phyloP scores from a whole-genome alignment of 139 green algal species.

The Chlorella sorokiniana region DNA sequence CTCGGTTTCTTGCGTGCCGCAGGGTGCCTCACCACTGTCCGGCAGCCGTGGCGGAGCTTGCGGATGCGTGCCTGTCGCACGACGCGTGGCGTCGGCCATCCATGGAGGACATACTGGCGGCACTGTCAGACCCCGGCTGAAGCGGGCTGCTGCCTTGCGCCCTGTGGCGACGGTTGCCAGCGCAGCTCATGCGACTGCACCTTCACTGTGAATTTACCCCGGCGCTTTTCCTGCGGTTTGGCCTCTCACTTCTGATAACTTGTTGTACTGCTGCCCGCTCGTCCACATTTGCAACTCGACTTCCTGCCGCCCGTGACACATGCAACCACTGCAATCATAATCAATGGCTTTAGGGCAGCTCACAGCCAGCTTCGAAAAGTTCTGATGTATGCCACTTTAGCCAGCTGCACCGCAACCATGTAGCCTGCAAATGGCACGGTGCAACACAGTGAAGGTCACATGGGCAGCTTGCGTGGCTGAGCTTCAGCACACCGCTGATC shows the following conservation, averaged over 20 bases:
- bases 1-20: not conserved
- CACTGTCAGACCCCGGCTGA: not conserved
- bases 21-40: not conserved
- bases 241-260: too few species aligned
- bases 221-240: too few species aligned
- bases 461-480: not conserved
- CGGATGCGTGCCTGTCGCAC: not conserved
- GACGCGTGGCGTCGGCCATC: not conserved
- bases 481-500: not conserved
- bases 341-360: not conserved
- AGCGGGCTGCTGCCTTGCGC: not conserved
- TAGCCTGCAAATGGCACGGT: not conserved
- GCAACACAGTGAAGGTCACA: not conserved
- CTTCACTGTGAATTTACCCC: too few species aligned
- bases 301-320: too few species aligned
- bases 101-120: not conserved
- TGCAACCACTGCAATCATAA: too few species aligned
- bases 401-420: not conserved
- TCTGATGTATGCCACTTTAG: conserved; percentile 3
- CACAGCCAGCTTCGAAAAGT: conserved; percentile 13
- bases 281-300: too few species aligned
- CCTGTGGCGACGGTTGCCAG: too few species aligned
- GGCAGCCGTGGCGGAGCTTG: not conserved
- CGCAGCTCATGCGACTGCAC: too few species aligned
- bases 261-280: too few species aligned